These are phyloP conservation scores for Isabelozyma pseudorhagii DNA, from an alignment of 805 yeast species.

Conservation along the genomic window DNA sequence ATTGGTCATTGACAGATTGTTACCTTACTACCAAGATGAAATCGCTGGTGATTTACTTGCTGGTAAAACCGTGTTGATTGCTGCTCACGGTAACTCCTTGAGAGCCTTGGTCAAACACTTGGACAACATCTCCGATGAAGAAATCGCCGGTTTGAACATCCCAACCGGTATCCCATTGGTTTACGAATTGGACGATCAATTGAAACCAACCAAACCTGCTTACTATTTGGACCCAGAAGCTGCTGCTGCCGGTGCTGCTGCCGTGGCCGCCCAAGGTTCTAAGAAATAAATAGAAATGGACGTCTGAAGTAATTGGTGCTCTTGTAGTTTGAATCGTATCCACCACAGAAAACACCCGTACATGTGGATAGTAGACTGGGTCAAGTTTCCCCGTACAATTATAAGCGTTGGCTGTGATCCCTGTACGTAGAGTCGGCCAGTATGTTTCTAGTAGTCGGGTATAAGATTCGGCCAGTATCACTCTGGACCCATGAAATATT, in stretches of 20 bases:
- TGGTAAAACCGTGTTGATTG: conserved; percentile 88
- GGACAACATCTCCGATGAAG: conserved; percentile 88
- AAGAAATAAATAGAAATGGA: conserved; percentile 24
- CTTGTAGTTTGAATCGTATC: no score
- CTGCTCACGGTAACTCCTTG: conserved; percentile 98
- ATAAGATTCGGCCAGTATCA: no score
- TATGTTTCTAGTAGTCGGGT: no score
- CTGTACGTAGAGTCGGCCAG: no score
- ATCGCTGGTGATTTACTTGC: conserved; percentile 78
- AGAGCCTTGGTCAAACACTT: conserved; percentile 95
- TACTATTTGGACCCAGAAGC: conserved; percentile 99
- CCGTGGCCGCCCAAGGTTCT: conserved; percentile 93
- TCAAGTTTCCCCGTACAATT: no score
- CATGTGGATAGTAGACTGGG: not conserved
- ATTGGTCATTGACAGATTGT: conserved; percentile 91
- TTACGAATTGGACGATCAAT: conserved; percentile 83
- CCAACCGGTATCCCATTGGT: conserved; percentile 99
- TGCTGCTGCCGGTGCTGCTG: conserved; percentile 99
- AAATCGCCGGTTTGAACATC: conserved; percentile 90
- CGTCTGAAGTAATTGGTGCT: no score
- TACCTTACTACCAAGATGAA: conserved; percentile 95
- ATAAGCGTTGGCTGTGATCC: no score
- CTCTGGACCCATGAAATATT: no score
- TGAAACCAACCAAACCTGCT: conserved; percentile 88
- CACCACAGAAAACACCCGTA: not conserved